Evolutionary conservation across 331 rosid species (phyloP).

Genomic region (Pyracantha coccinea): DNA sequence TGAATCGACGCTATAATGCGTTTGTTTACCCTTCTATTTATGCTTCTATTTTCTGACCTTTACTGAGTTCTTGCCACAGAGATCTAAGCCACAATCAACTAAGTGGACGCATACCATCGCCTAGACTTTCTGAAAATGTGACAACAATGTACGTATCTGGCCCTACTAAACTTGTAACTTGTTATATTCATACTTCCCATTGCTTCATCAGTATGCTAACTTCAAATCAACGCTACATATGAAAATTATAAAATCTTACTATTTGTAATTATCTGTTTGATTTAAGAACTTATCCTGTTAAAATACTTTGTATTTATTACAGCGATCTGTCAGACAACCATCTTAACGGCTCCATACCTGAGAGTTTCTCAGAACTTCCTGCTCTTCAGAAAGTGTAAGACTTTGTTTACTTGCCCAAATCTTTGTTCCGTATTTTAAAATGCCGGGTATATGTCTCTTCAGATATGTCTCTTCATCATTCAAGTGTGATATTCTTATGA

Average conservation of each 20-base stretch:
- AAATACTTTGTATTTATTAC: conserved; percentile 19
- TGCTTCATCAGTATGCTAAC: not conserved
- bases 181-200: not conserved
- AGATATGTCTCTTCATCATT: too few species aligned
- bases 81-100: conserved; percentile 75
- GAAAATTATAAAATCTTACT: not conserved
- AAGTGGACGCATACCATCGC: conserved; percentile 44
- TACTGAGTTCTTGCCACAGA: conserved; percentile 34
- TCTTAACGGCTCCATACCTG: conserved; percentile 60
- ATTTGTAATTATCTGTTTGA: not conserved
- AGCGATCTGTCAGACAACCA: conserved; percentile 61
- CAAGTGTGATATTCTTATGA: too few species aligned
- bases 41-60: conserved; percentile 7
- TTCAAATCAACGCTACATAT: not conserved
- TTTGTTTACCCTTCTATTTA: conserved; percentile 1
- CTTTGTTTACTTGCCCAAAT: not conserved
- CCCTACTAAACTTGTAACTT: not conserved
- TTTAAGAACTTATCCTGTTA: not conserved
- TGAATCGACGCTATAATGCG: not conserved
- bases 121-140: conserved; percentile 40
- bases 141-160: conserved; percentile 61
- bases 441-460: too few species aligned
- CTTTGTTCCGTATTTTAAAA: not conserved
- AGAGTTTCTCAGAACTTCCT: conserved; percentile 43
- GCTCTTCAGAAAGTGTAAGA: conserved; percentile 67